Base-by-base conservation (phyloP, 192 early-diverging fungal species). In the Coemansia sp. region DNA sequence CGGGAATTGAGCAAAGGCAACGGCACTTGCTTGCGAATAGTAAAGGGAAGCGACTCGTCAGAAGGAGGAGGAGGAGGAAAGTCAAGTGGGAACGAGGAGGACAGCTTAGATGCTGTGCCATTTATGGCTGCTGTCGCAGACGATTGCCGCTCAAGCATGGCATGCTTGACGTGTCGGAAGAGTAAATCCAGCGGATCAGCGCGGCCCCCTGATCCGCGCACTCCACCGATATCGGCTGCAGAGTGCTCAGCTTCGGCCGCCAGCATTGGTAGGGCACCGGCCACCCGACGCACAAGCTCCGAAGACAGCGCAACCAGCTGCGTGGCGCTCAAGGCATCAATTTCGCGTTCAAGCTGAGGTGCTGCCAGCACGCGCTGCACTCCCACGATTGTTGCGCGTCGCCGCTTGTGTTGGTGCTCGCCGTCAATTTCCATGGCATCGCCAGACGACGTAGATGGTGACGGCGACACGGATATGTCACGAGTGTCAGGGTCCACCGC, bases 271-370 rank as follows among this genome's bases (percentile, higher is more conserved):
- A 81, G 57, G 48, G 73, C 72, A 6, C 51, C 49, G 5, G 78
- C 78, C 30, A 81, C 78, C 3, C 78, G 72, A 24, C 67, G 72
- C 53, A 74, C 68, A 55, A 81, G 78, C 65, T 71, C 72, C 12
- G 78, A 73, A 49, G 78, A 74, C 62, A 81, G 62, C 44, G 78
- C 78, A 4, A 81, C 67, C 16, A 74, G 68, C 72, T 81, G 72
- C 8, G 72, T 59, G 7, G 71, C 72, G 8, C 68, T 59, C 62
- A 81, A 55, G 22, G 75, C 51, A 28, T 65, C 66, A 9, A 70
- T 55, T 14, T 74, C 72, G 28, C 31, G 64, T n/a, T 49, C 56
- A 48, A 70, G 63, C 49, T 31, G 62, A 16, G 54, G 56, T 18
- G 68, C 56, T 1, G 58, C 41, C 19, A 54, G 31, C 4, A 50